Conservation (phyloP, 768 basidiomycete genomes). For the Pleurotus tuoliensis region DNA sequence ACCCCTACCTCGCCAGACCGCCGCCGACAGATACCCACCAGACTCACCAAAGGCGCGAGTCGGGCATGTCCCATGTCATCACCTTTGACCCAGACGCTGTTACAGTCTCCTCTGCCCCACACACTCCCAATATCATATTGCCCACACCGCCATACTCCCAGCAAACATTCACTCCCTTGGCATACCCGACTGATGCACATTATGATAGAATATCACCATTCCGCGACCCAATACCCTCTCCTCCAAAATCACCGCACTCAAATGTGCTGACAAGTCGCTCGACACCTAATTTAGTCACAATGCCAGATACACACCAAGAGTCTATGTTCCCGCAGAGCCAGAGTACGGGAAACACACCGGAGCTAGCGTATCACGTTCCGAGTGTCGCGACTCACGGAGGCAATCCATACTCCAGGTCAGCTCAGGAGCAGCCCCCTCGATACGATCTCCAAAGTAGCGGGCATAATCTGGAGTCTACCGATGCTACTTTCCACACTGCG, state of each 20-base stretch:
- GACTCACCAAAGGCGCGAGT: neutral
- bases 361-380: neutral
- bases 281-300: neutral
- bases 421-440: neutral
- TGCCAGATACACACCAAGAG: neutral
- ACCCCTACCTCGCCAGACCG: neutral
- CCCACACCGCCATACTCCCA: conserved; percentile 1
- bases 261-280: neutral
- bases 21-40: neutral
- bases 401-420: neutral
- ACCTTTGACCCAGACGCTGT: conserved; percentile 22
- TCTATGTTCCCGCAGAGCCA: neutral
- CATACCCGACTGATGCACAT: neutral
- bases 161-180: neutral
- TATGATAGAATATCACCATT: neutral
- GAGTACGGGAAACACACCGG: neutral
- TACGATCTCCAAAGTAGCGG: neutral
- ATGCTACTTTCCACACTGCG: neutral
- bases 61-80: conserved; percentile 14
- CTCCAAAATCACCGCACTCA: neutral
- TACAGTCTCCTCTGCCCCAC: neutral
- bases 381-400: neutral
- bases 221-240: neutral
- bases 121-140: neutral
- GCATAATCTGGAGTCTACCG: neutral